These are phyloP conservation scores for Hortaea sp. DNA, from an alignment of 2,329 filamentous ascomycete species.

Conservation along the genomic window DNA sequence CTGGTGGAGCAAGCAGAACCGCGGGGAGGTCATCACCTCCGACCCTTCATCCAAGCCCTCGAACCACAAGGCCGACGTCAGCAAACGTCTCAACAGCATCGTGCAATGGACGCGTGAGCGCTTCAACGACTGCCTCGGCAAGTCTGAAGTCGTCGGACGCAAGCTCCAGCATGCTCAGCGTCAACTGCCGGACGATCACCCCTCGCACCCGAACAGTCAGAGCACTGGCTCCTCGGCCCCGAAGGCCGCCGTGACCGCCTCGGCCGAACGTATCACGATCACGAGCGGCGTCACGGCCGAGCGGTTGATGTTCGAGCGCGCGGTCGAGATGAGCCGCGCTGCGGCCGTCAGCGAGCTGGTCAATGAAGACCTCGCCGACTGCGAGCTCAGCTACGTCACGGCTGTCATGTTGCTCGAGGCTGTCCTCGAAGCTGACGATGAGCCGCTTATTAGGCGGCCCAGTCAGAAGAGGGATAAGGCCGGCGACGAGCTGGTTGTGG, in stretches of 20 bases:
- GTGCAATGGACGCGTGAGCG: slow-evolving; percentile 91
- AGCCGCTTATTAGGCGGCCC: slow-evolving; percentile 34
- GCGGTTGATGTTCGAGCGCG: slow-evolving; percentile 95
- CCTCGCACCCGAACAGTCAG: slow-evolving; percentile 74
- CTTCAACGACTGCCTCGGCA: slow-evolving; percentile 96
- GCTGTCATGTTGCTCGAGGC: slow-evolving; percentile 93
- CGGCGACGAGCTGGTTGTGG: slow-evolving; percentile 41
- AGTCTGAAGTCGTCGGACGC: slow-evolving; percentile 85
- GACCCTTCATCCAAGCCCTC: slow-evolving; percentile 16
- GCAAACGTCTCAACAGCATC: slow-evolving; percentile 69
- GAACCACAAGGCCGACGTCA: slow-evolving; percentile 14
- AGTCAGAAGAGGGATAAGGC: slow-evolving; percentile 36
- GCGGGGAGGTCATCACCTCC: slow-evolving; percentile 46
- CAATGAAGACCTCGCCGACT: slow-evolving; percentile 75
- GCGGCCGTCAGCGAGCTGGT: slow-evolving; percentile 95
- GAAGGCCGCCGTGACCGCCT: slow-evolving; percentile 49
- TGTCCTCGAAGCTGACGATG: slow-evolving; percentile 74
- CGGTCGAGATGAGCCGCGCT: slow-evolving; percentile 88
- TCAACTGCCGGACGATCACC: slow-evolving; percentile 72
- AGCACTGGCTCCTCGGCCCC: slow-evolving; percentile 41
- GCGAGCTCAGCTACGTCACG: slow-evolving; percentile 86
- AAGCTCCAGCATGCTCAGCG: slow-evolving; percentile 81
- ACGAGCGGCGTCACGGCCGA: slow-evolving; percentile 87
- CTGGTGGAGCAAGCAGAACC: slow-evolving; percentile 58
- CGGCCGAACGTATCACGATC: slow-evolving; percentile 69